phyloP scores from a whole-genome alignment of 495 filamentous ascomycete genomes.

The Lepraria neglecta region DNA sequence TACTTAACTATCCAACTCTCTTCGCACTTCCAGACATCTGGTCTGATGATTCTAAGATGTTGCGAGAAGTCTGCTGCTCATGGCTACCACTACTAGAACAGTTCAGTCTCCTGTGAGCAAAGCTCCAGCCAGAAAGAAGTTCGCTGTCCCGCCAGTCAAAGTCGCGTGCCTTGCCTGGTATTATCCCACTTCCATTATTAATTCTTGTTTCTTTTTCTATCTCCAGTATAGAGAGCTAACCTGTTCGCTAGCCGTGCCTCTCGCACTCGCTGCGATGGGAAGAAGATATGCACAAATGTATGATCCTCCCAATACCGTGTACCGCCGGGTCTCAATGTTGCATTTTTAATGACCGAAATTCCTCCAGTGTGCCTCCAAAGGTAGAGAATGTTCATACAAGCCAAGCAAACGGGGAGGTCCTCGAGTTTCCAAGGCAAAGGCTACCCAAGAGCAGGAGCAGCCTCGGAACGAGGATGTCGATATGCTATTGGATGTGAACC shows the following conservation, averaged over 20 bases:
- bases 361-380: neutral
- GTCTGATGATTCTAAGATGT: neutral
- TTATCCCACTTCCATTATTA: no score
- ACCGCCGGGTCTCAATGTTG: no score
- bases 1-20: neutral
- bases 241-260: no score
- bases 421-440: neutral
- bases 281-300: no score
- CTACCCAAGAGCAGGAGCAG: neutral
- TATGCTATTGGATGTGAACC: neutral
- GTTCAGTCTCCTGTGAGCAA: neutral
- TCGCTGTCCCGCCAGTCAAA: neutral
- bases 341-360: neutral
- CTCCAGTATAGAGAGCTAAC: no score
- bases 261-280: no score
- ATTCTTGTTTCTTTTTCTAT: neutral
- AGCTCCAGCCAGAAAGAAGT: neutral
- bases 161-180: slow-evolving; percentile 4
- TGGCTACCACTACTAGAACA: neutral
- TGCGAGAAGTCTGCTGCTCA: neutral
- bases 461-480: neutral
- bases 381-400: neutral
- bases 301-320: no score
- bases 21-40: neutral
- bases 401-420: neutral